phyloP scores from a whole-genome alignment of 306 rosid genomes.

The Cicer bijugum region DNA sequence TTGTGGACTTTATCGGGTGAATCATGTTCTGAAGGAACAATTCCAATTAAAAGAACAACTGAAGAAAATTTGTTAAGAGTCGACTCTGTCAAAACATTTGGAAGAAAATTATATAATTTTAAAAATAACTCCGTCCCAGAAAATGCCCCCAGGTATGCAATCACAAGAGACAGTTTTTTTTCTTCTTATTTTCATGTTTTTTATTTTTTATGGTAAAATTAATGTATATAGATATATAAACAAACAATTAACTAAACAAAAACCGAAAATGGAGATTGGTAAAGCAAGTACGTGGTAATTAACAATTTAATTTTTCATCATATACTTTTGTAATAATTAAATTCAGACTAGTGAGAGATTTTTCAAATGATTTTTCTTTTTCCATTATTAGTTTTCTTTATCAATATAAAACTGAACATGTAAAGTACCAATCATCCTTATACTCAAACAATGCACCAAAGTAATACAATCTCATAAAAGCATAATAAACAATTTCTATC shows the following conservation, averaged over 20 bases:
- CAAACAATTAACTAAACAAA: no score
- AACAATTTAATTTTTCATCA: background rate
- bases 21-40: slow-evolving; percentile 77
- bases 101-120: slow-evolving; percentile 44
- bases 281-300: slow-evolving; percentile 26
- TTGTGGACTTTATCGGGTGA: slow-evolving; percentile 72
- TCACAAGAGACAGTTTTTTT: slow-evolving; percentile 4
- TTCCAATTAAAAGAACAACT: slow-evolving; percentile 80
- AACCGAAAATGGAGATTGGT: background rate
- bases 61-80: slow-evolving; percentile 24
- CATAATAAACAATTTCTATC: no score
- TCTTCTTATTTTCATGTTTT: no score
- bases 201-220: background rate
- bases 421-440: no score
- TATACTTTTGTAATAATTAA: background rate
- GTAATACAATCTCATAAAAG: no score
- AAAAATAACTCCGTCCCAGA: slow-evolving; percentile 72
- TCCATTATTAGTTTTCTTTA: no score
- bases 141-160: slow-evolving; percentile 61
- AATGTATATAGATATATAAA: no score
- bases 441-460: no score
- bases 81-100: no score
- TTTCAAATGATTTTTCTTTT: background rate
- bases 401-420: no score
- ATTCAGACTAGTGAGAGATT: no score